Evolutionary conservation across 345 rosid genomes (phyloP), one percentile per base, ranked within the genome.

Genomic region (Lepidium sativum): DNA sequence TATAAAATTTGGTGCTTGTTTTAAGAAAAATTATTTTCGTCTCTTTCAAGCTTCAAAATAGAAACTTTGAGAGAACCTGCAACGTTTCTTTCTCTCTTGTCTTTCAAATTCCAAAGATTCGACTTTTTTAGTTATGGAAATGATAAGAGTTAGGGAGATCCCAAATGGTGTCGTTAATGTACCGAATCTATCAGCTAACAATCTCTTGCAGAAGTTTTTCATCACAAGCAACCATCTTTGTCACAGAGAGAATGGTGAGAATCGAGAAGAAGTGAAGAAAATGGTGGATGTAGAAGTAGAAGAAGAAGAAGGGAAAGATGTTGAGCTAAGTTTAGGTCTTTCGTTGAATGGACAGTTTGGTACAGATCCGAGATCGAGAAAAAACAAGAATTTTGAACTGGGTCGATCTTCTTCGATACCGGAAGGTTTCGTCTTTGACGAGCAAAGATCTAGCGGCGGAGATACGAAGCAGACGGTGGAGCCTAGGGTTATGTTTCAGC

Each of bases 341-440:
- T 91, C 98, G 1, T 54, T 83, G 73, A 86, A 88, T 55, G 98
- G 98, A 15, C 84, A 80, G 60, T 91, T 91, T 68, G 96, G 98
- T 25, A 83, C 86, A 23, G 91, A 91, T 77, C 91, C 88, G 6
- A 75, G 73, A 65, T 74, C 83, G 54, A 79, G 81, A 21, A 82
- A 77, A 53, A 66, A 68, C 58, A 73, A 66, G 63, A 60, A 12
- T 6, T 66, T 38, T 53, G 77, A 66, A 9, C 60, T 84, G n/a
- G 20, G 45, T 2, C 76, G 89, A 62, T 82, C 94, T 40, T 83
- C 88, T 67, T 88, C 97, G 6, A 86, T 86, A 37, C 82, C 96
- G 2, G 86, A 84, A 42, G 68, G 77, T 14, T 80, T 84, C 48
- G 9, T 75, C 40, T 64, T 64, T 33, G 47, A 71, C 18, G 45